Base-by-base conservation (phyloP, 2,329 filamentous ascomycete species). In the Diaporthe australafricana region DNA sequence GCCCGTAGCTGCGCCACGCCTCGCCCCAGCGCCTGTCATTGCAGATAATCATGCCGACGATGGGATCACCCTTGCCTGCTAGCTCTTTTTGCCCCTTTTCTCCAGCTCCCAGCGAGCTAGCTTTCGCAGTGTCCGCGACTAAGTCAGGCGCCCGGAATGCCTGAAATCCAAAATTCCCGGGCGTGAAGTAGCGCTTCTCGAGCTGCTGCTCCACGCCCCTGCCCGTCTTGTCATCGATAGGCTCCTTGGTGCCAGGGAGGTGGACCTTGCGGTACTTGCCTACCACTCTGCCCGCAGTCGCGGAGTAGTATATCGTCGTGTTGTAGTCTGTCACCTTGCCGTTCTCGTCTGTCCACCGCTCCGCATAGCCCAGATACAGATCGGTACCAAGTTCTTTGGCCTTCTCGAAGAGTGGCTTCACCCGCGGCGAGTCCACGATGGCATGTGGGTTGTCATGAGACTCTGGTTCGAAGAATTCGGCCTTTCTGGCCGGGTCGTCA, bases 21-120 rank as follows among this genome's bases (percentile, higher is more conserved):
- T 89, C 87, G 1, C 85, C 81, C 87, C 87, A 89, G 9, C 87
- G 81, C 5, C 86, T 79, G 77, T 88, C 87, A 74, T 88, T 89
- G 78, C 87, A 89, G 69, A 88, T 87, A 76, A 89, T 80, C 86
- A 88, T 87, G 25, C 79, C 87, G 81, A 88, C 67, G 53, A 89
- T 87, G 1, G 86, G 84, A 75, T 89, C 87, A 1, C 85, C 85
- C 70, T 81, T 83, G 72, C 83, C 85, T 45, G 79, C 67, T 1
- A 79, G 12, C 20, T 35, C 56, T 40, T 55, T 70, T 3, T 25
- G 20, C 2, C 20, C 52, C 20, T n/a, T 16, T 11, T 27, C 62
- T 79, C 52, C 77, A 78, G 56, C 25, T 17, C 45, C 47, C 16
- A 5, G 2, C 1, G 50, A 42, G 9, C 47, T 11, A 0, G 55